Conservation (phyloP, 1,139 yeast genomes). For the Taphrina deformans region DNA sequence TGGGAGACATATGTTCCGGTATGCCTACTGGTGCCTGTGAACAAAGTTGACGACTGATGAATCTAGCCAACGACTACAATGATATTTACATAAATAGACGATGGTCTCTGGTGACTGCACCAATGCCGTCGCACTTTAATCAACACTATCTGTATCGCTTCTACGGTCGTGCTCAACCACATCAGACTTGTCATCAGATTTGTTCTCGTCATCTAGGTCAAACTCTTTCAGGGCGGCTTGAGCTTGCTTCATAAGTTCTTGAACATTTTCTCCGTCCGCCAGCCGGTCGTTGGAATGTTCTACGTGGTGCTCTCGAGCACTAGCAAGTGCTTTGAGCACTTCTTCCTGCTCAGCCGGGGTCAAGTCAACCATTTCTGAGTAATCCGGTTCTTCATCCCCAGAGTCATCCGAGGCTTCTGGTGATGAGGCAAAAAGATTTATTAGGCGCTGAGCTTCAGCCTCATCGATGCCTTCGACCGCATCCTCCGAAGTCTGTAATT, state of each 20-base stretch:
- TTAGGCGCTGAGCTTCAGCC: conserved; percentile 1
- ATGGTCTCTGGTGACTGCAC: background rate
- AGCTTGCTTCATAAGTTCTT: background rate
- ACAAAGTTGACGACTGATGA: too few relatives aligned
- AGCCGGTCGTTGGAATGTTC: background rate
- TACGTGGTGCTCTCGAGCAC: conserved; percentile 4
- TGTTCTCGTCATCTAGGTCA: background rate
- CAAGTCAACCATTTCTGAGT: conserved; percentile 3
- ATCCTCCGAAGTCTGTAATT: background rate
- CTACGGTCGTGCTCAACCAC: background rate
- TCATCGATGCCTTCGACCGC: background rate
- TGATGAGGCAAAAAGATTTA: conserved; percentile 1
- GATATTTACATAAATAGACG: background rate
- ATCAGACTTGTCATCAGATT: background rate
- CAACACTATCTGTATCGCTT: background rate
- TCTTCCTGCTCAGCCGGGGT: conserved; percentile 14
- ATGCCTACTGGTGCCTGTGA: too few relatives aligned
- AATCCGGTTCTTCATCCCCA: background rate
- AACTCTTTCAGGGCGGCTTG: background rate
- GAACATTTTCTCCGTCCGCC: background rate
- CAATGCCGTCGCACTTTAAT: background rate
- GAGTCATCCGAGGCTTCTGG: background rate
- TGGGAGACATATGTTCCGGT: conserved; percentile 56
- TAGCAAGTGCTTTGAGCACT: conserved; percentile 13
- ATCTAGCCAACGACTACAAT: background rate